phyloP scores from a whole-genome alignment of 1,284 basidiomycete genomes.

The Neonothopanus nambi region DNA sequence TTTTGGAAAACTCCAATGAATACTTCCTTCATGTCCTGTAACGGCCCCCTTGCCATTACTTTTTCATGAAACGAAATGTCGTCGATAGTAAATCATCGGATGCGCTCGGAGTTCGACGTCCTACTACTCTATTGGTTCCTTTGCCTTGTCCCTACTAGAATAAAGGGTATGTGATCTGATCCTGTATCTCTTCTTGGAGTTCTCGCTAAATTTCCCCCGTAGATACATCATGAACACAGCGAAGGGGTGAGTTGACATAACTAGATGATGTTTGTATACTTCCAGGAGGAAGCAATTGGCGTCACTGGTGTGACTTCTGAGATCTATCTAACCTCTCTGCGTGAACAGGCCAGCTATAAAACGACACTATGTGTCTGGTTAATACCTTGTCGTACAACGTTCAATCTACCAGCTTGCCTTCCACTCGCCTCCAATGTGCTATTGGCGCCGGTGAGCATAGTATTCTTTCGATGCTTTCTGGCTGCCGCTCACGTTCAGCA shows the following conservation, averaged over 20 bases:
- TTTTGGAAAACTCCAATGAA: not conserved
- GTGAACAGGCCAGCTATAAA: constrained; percentile 3
- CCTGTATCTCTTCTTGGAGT: no score
- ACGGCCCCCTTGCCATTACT: not conserved
- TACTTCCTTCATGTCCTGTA: not conserved
- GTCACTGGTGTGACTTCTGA: constrained; percentile 8
- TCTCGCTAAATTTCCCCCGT: no score
- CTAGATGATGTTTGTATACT: not conserved
- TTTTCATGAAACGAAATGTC: no score
- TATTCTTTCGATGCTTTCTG: constrained; percentile 1
- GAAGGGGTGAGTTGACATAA: no score
- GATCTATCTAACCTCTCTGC: not conserved
- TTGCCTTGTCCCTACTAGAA: no score
- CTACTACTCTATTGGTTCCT: no score
- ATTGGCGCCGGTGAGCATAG: constrained; percentile 42
- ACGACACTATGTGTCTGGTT: not conserved
- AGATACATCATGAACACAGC: no score
- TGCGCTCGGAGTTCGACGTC: no score
- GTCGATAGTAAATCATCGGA: no score
- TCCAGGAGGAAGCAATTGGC: constrained; percentile 9
- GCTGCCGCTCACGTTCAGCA: constrained; percentile 1
- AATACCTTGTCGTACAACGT: not conserved
- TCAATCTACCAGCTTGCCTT: not conserved
- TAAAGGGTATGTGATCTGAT: no score
- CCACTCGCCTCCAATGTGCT: constrained; percentile 36